Base-by-base conservation (phyloP, 306 rosid species). In the Myrica gale region DNA sequence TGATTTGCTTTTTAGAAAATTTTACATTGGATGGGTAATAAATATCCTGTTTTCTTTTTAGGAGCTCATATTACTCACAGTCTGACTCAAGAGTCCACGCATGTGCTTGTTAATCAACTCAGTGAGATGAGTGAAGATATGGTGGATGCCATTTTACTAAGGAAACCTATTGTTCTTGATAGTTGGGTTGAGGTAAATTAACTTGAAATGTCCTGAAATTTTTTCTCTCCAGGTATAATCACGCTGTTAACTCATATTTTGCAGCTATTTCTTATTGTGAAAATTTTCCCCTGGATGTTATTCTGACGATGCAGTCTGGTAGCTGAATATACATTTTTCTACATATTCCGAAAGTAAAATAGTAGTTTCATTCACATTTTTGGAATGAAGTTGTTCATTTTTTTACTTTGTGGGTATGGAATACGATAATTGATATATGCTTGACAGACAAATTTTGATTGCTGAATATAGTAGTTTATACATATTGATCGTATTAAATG, bases 111-210 rank as follows among this genome's bases (percentile, higher is more conserved):
- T 66, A 97, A 91, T 76, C 90, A 90, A 75, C 81, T 82, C 62
- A 85, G 70, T 88, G 90, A 95, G 39, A 68, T 94, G 71, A 81
- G 78, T 67, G 85, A 87, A 71, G 89, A 89, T 76, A 82, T 94
- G 47, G 47, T 91, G 70, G 88, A 87, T 79, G 98, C 90, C 67
- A 82, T 91, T 81, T 80, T 86, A 54, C 91, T 92, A 0, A 89
- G 88, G 86, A 91, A 87, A 80, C 78, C 80, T 63, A 80, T 88
- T 77, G 87, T 94, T 73, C 87, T 85, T 73, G 78, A 83, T 66
- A 87, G 85, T 74, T 94, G 98, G 98, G 87, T 91, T 77, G 88
- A 87, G 97, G 98, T 94, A 85, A 68, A 61, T 42, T 78, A 76
- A 65, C 79, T 71, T 73, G 84, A 46, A 48, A 56, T 74, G 74